Percentiles rank a stretch among this genome's conserved stretches.
Conservation (phyloP, 148 eudicot genomes). For the Camellia sinensis region DNA sequence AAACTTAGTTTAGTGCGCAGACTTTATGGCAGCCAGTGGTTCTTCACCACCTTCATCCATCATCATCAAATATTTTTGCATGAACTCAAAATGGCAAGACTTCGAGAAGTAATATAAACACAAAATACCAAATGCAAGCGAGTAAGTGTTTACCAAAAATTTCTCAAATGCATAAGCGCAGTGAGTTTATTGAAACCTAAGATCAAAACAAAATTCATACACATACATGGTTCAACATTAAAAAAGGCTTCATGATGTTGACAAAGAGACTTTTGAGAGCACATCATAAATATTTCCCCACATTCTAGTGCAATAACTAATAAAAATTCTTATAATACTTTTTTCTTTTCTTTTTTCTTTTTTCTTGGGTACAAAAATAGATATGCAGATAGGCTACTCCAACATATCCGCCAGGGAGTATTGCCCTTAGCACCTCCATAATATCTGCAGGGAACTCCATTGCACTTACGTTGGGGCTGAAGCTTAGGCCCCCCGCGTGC, state of each 20-base stretch:
- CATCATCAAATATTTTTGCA: not conserved
- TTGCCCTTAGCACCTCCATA: too few relatives aligned
- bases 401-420: too few relatives aligned
- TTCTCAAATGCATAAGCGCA: not conserved
- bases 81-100: not conserved
- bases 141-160: not conserved
- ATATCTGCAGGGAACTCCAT: too few relatives aligned
- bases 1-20: not conserved
- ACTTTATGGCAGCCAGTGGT: not conserved
- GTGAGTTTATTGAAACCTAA: not conserved
- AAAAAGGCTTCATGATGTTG: not conserved
- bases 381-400: too few relatives aligned
- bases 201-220: not conserved
- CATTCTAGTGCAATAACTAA: not conserved
- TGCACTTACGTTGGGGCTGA: too few relatives aligned
- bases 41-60: not conserved
- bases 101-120: not conserved
- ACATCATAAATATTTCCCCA: not conserved
- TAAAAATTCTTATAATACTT: not conserved
- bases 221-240: not conserved
- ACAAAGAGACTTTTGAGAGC: not conserved
- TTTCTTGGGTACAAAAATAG: too few relatives aligned
- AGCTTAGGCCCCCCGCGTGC: too few relatives aligned
- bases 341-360: too few relatives aligned
- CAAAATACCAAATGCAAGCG: not conserved